These are phyloP conservation scores for Pisolithus microcarpus DNA, from an alignment of 768 basidiomycete genomes.

Conservation along the genomic window DNA sequence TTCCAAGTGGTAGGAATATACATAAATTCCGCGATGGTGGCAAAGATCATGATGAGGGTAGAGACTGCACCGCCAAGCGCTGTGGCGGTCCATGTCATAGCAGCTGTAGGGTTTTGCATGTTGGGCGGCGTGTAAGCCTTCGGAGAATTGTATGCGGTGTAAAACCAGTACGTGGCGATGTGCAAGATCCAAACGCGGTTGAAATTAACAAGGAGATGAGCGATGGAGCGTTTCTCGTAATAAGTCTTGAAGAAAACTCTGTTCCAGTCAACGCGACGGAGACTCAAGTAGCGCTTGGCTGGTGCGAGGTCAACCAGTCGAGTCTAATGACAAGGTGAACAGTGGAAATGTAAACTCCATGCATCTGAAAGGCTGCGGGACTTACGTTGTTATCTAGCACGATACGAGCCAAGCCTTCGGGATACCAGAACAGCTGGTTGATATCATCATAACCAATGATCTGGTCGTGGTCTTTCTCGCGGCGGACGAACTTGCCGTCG, in stretches of 20 bases:
- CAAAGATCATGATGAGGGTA: conserved; percentile 87
- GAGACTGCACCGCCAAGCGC: conserved; percentile 96
- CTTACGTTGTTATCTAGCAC: conserved; percentile 79
- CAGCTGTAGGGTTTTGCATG: conserved; percentile 61
- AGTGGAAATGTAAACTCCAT: conserved; percentile 1
- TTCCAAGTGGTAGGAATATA: conserved; percentile 99
- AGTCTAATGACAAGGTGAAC: conserved; percentile 42
- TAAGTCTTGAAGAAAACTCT: conserved; percentile 99
- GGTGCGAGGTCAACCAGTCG: conserved; percentile 90
- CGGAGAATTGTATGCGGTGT: conserved; percentile 96
- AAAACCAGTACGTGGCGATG: conserved; percentile 90
- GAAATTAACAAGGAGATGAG: conserved; percentile 96
- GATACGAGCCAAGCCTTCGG: conserved; percentile 92
- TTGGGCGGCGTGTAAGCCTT: conserved; percentile 75
- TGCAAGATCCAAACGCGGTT: conserved; percentile 99
- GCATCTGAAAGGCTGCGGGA: not conserved
- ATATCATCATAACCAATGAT: conserved; percentile 99
- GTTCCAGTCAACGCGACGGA: conserved; percentile 90
- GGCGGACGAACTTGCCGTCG: conserved; percentile 90
- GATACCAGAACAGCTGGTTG: conserved; percentile 99
- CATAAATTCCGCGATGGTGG: conserved; percentile 89
- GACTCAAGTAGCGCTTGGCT: conserved; percentile 87
- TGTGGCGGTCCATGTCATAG: conserved; percentile 93
- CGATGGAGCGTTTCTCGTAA: conserved; percentile 88
- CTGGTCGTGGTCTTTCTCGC: conserved; percentile 90